These are phyloP conservation scores for Pythium coloratum DNA, from an alignment of 352 stramenopile genomes.

Conservation along the genomic window DNA sequence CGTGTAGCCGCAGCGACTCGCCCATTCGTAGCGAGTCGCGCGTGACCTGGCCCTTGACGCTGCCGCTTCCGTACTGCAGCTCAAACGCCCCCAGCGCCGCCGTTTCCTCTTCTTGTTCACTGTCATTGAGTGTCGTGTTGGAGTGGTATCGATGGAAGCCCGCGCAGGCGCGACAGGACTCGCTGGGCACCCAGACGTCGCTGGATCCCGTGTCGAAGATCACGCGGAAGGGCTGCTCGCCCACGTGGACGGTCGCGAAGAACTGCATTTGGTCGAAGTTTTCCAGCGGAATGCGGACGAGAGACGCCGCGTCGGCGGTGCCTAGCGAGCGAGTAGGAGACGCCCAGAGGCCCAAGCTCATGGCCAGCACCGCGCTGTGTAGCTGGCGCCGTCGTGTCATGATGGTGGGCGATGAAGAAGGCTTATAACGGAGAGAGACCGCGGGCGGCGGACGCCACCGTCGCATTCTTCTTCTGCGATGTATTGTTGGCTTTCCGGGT, in stretches of 20 bases:
- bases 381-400: not conserved
- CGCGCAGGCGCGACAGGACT: slow-evolving; percentile 31
- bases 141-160: slow-evolving; percentile 30
- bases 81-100: slow-evolving; percentile 17
- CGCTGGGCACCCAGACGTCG: slow-evolving; percentile 40
- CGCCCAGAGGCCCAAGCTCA: not conserved
- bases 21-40: slow-evolving; percentile 27
- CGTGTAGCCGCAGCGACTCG: slow-evolving; percentile 4
- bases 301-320: not conserved
- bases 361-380: not conserved
- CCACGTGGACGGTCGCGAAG: slow-evolving; percentile 35
- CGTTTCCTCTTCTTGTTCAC: not conserved
- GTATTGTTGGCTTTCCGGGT: slow-evolving; percentile 1
- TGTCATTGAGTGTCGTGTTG: slow-evolving; percentile 16
- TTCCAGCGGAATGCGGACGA: slow-evolving; percentile 33
- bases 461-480: not conserved
- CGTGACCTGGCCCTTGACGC: slow-evolving; percentile 27
- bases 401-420: not conserved
- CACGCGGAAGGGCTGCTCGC: slow-evolving; percentile 37
- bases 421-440: not conserved
- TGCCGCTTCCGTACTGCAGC: slow-evolving; percentile 38
- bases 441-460: too few species aligned
- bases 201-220: slow-evolving; percentile 55
- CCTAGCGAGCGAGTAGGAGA: not conserved
- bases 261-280: slow-evolving; percentile 51